Evolutionary conservation across 2,329 filamentous ascomycete genomes (phyloP).

Genomic region (Gliomastix tumulicola): DNA sequence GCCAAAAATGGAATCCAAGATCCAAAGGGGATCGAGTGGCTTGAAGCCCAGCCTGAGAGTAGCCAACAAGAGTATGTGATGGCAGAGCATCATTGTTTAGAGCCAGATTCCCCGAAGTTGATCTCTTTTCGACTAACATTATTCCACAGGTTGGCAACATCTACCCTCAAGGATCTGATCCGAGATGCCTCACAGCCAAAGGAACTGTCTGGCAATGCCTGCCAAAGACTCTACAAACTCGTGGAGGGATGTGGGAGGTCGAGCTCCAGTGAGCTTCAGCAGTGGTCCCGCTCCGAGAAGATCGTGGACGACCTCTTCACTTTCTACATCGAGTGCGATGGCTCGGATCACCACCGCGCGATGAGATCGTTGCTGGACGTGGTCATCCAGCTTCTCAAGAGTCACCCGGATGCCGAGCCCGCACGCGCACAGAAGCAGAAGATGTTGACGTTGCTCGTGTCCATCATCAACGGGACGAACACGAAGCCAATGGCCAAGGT

Average conservation of each 20-base stretch:
- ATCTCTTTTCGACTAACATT: too few relatives aligned
- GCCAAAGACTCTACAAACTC: conserved; percentile 52
- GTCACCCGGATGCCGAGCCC: conserved; percentile 36
- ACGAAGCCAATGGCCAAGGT: conserved; percentile 62
- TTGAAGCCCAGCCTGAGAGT: too few relatives aligned
- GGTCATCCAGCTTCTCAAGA: conserved; percentile 40
- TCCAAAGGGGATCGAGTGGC: too few relatives aligned
- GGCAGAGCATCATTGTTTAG: too few relatives aligned
- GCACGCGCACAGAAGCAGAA: conserved; percentile 30
- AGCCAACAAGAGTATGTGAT: too few relatives aligned
- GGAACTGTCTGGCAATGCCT: conserved; percentile 49
- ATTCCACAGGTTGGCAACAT: too few relatives aligned
- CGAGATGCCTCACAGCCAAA: conserved; percentile 43
- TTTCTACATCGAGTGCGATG: conserved; percentile 62
- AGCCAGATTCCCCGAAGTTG: too few relatives aligned
- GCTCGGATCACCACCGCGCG: conserved; percentile 56
- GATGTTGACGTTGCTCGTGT: conserved; percentile 45
- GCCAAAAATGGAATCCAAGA: too few relatives aligned
- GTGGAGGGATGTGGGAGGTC: conserved; percentile 53
- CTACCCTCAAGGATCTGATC: conserved; percentile 41
- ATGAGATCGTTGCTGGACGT: conserved; percentile 57
- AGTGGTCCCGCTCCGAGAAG: conserved; percentile 44
- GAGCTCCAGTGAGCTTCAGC: conserved; percentile 26
- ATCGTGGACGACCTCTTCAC: conserved; percentile 46
- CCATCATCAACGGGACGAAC: conserved; percentile 53